Evolutionary conservation across 768 basidiomycete species (phyloP).

Genomic region (Candolleomyces eurysporus): DNA sequence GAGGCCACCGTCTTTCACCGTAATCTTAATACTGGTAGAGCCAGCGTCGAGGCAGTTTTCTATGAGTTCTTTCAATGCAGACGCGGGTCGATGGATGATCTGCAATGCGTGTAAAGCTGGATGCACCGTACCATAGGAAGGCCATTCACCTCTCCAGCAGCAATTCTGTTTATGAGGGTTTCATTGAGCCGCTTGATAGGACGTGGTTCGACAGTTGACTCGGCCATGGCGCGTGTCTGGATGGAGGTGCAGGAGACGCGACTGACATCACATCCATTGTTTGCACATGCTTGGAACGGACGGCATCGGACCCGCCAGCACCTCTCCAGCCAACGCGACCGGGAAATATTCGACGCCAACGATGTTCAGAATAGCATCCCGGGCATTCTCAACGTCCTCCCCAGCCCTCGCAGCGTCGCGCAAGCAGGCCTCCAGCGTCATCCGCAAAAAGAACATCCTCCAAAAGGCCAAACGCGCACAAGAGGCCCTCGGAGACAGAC

Average conservation of each 20-base stretch:
- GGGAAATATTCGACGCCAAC: background rate
- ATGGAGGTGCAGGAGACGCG: no score
- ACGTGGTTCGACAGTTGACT: constrained; percentile 36
- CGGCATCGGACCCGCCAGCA: background rate
- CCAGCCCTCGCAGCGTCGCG: constrained; percentile 9
- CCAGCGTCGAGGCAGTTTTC: constrained; percentile 97
- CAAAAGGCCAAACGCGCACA: constrained; percentile 42
- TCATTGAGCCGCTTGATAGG: constrained; percentile 79
- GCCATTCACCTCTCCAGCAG: constrained; percentile 62
- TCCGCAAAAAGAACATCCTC: constrained; percentile 31
- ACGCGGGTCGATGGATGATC: constrained; percentile 67
- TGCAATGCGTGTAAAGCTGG: constrained; percentile 12
- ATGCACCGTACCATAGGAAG: background rate
- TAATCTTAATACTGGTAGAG: constrained; percentile 80
- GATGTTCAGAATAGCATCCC: constrained; percentile 26
- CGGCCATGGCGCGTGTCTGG: background rate
- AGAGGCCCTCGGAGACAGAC: constrained; percentile 36
- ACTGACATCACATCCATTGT: background rate
- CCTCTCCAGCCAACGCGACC: background rate
- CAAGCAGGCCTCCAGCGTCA: constrained; percentile 30
- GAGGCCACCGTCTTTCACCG: constrained; percentile 92
- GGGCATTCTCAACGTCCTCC: constrained; percentile 30
- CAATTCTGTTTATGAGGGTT: constrained; percentile 88
- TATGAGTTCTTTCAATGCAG: constrained; percentile 92
- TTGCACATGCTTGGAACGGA: background rate